Evolutionary conservation across 371 early-diverging fungal species (phyloP).

Genomic region (Blakeslea trispora): DNA sequence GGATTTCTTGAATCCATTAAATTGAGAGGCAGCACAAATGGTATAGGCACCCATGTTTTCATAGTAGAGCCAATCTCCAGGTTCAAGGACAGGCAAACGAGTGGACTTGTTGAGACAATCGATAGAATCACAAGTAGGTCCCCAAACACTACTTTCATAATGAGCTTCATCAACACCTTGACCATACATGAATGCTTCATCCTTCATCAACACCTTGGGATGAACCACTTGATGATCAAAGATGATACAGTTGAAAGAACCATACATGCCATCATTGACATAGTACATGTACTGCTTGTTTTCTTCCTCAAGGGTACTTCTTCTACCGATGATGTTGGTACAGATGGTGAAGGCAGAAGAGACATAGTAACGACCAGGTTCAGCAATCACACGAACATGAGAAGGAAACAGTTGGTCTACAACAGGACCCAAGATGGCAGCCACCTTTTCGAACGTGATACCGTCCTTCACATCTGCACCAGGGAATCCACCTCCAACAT

Average conservation of each 20-base stretch:
- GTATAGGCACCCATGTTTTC: conserved; percentile 98
- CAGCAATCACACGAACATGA: conserved; percentile 89
- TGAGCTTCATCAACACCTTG: conserved; percentile 20
- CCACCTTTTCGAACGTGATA: conserved; percentile 85
- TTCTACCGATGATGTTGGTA: conserved; percentile 88
- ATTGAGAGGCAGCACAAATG: conserved; percentile 81
- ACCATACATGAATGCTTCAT: conserved; percentile 52
- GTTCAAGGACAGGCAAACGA: conserved; percentile 79
- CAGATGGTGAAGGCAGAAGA: conserved; percentile 92
- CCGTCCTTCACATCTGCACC: conserved; percentile 75
- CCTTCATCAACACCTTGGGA: conserved; percentile 54
- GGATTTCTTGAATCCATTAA: conserved; percentile 91
- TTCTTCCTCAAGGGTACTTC: conserved; percentile 57
- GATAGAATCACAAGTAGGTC: conserved; percentile 98
- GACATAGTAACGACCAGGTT: conserved; percentile 97
- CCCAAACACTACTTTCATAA: conserved; percentile 86
- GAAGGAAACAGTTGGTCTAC: conserved; percentile 76
- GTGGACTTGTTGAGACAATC: conserved; percentile 83
- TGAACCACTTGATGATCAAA: conserved; percentile 91
- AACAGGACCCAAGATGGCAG: conserved; percentile 76
- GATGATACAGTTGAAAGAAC: conserved; percentile 96
- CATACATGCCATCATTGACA: conserved; percentile 98
- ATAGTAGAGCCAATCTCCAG: conserved; percentile 97
- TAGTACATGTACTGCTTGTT: conserved; percentile 89
- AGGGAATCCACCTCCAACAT: conserved; percentile 99